phyloP scores from a whole-genome alignment of 805 yeast genomes.

The Candida boleticola region DNA sequence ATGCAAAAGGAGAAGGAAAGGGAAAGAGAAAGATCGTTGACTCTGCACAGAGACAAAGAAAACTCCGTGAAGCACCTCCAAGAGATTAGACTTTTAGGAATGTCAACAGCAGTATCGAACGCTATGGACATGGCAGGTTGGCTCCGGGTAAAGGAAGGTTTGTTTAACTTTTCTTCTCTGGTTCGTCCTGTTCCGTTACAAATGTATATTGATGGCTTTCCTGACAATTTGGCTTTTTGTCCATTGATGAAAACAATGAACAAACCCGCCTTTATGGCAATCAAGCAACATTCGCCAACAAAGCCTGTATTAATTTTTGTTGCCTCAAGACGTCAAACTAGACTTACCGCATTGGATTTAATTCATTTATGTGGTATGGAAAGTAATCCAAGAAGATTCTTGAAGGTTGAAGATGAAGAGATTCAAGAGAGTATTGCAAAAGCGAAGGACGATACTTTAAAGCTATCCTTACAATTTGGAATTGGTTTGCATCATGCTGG shows the following conservation, averaged over 20 bases:
- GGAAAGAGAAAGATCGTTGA: conserved; percentile 1
- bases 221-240: conserved; percentile 76
- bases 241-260: conserved; percentile 87
- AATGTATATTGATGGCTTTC: conserved; percentile 86
- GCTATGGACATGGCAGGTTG: conserved; percentile 85
- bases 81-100: conserved; percentile 60
- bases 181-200: conserved; percentile 84
- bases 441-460: conserved; percentile 82
- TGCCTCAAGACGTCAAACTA: conserved; percentile 79
- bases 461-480: conserved; percentile 72
- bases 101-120: conserved; percentile 85
- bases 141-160: conserved; percentile 71
- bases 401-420: conserved; percentile 64
- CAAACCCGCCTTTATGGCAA: conserved; percentile 89
- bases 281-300: conserved; percentile 82
- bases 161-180: conserved; percentile 77
- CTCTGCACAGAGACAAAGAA: not conserved
- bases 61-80: not conserved
- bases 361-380: conserved; percentile 80
- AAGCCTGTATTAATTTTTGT: conserved; percentile 86
- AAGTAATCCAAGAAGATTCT: conserved; percentile 68
- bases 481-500: conserved; percentile 86
- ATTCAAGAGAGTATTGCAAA: conserved; percentile 45
- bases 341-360: conserved; percentile 75
- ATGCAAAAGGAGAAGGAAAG: conserved; percentile 35